A percentile compares a stretch with the other conserved stretches of the same genome.
phyloP scores from a whole-genome alignment of 2,329 filamentous ascomycete genomes.

The Colletotrichum sp. region DNA sequence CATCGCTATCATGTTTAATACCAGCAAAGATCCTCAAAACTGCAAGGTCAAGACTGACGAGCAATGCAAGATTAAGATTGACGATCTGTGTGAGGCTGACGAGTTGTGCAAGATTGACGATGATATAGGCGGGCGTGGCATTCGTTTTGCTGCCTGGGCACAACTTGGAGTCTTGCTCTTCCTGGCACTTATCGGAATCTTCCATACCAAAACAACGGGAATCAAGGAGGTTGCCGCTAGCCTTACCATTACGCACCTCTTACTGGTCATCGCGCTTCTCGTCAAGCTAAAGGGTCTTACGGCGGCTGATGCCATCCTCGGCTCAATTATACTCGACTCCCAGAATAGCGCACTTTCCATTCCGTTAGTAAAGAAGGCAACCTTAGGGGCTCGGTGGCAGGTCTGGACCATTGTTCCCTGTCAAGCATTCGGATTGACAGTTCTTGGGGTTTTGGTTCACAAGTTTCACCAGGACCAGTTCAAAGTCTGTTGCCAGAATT shows the following conservation, averaged over 20 bases:
- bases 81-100: too few relatives aligned
- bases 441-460: not conserved
- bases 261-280: not conserved
- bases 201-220: not conserved
- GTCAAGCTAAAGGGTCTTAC: not conserved
- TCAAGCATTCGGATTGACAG: not conserved
- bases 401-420: not conserved
- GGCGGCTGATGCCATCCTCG: not conserved
- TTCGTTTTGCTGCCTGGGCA: not conserved
- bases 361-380: not conserved
- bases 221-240: not conserved
- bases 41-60: too few relatives aligned
- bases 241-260: not conserved
- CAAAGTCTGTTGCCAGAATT: too few relatives aligned
- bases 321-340: slow-evolving; percentile 1
- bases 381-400: not conserved
- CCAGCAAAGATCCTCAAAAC: too few relatives aligned
- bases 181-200: not conserved
- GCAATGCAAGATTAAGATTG: too few relatives aligned
- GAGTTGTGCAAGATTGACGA: not conserved
- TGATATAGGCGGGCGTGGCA: not conserved
- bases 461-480: not conserved
- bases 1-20: not conserved
- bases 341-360: not conserved
- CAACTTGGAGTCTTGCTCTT: not conserved